Percentiles rank a stretch among this genome's conserved stretches.
These are phyloP conservation scores for Darksidea phi DNA, from an alignment of 495 filamentous ascomycete genomes.

Conservation along the genomic window DNA sequence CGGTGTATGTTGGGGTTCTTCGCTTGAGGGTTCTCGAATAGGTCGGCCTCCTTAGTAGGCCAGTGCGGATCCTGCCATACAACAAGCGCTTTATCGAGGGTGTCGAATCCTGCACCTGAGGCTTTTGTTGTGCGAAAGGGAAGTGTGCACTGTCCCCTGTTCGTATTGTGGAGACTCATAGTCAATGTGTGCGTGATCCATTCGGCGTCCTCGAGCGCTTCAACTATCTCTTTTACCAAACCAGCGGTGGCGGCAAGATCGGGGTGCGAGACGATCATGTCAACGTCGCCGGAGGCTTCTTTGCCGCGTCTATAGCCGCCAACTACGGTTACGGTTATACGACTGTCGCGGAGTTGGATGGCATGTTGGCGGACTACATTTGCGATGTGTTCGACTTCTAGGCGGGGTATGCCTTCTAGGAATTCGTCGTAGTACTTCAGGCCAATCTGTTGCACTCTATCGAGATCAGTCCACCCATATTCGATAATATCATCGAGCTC, in stretches of 20 bases:
- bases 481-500: conserved; percentile 83
- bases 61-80: conserved; percentile 85
- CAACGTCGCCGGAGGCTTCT: conserved; percentile 70
- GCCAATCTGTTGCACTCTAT: conserved; percentile 85
- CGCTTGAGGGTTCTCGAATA: conserved; percentile 38
- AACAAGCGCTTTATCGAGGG: conserved; percentile 84
- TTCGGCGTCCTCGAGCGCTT: conserved; percentile 61
- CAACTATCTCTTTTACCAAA: conserved; percentile 67
- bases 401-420: conserved; percentile 63
- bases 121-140: conserved; percentile 47
- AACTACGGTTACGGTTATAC: conserved; percentile 70
- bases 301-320: conserved; percentile 89
- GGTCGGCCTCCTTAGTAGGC: conserved; percentile 43
- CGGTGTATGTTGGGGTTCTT: conserved; percentile 76
- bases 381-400: conserved; percentile 71
- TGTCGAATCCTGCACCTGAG: conserved; percentile 69
- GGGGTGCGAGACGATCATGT: conserved; percentile 79
- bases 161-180: conserved; percentile 62
- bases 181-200: conserved; percentile 83
- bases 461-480: conserved; percentile 72
- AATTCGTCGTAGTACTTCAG: conserved; percentile 96
- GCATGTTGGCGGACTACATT: conserved; percentile 63
- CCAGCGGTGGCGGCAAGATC: conserved; percentile 63
- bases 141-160: conserved; percentile 68
- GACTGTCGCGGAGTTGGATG: conserved; percentile 47